Evolutionary conservation across 2,329 filamentous ascomycete genomes (phyloP).

Genomic region (Clonostachys rosea): DNA sequence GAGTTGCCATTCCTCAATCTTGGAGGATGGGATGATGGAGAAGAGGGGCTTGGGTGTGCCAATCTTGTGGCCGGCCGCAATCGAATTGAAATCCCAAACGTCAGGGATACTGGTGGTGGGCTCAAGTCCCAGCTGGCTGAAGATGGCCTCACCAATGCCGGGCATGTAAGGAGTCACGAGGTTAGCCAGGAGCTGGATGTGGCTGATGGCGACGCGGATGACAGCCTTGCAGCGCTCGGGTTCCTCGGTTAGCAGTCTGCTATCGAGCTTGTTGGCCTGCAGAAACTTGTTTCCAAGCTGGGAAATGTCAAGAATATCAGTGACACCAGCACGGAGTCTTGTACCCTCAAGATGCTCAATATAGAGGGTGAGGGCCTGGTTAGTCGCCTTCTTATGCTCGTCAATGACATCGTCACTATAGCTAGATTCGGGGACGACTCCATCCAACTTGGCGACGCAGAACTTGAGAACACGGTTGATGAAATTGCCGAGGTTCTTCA

Average conservation of each 20-base stretch:
- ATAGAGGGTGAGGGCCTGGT: slow-evolving; percentile 64
- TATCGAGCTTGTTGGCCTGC: slow-evolving; percentile 49
- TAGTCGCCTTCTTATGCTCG: slow-evolving; percentile 49
- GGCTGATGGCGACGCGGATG: slow-evolving; percentile 79
- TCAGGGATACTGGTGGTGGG: slow-evolving; percentile 49
- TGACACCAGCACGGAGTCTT: slow-evolving; percentile 63
- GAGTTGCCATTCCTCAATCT: slow-evolving; percentile 78
- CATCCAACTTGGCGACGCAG: slow-evolving; percentile 70
- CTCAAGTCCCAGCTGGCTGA: slow-evolving; percentile 60
- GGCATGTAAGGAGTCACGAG: slow-evolving; percentile 84
- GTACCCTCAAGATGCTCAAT: slow-evolving; percentile 65
- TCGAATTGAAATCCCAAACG: slow-evolving; percentile 54
- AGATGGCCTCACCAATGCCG: slow-evolving; percentile 68
- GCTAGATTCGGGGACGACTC: slow-evolving; percentile 58
- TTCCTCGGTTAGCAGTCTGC: slow-evolving; percentile 47
- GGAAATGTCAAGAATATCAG: slow-evolving; percentile 63
- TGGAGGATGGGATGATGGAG: slow-evolving; percentile 75
- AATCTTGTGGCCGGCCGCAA: slow-evolving; percentile 74
- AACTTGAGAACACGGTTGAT: slow-evolving; percentile 73
- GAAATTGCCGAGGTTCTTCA: slow-evolving; percentile 71
- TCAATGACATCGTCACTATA: slow-evolving; percentile 52
- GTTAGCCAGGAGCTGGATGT: slow-evolving; percentile 75
- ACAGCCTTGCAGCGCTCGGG: slow-evolving; percentile 50
- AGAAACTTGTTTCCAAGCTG: slow-evolving; percentile 45
- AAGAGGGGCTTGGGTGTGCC: slow-evolving; percentile 78